Evolutionary conservation across 257 asterid species (phyloP), one percentile per base, ranked within the genome.

Genomic region (Salvia splendens): DNA sequence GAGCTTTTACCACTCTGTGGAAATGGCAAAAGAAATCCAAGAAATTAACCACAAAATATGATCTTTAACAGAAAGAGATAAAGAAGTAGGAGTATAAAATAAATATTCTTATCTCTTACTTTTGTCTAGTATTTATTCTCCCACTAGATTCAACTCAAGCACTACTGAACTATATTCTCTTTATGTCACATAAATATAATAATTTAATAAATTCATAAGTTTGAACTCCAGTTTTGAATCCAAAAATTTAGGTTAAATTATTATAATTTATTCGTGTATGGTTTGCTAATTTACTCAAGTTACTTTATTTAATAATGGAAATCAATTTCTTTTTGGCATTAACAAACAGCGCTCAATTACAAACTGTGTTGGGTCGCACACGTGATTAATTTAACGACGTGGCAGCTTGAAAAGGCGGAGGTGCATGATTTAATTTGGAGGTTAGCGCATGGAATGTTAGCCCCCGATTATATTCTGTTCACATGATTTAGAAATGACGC

Each of bases 361-460:
- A 45, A 7, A 56, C 8, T 45, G 38, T 32, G 63, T 43, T 32
- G 35, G 72, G 79, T 47, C 66, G 73, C 79, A 50, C 51, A 33
- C 56, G 17, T 12, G 14, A 32, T 32, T 12, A 16, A 54, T 53
- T 8, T 14, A 2, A 24, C 33, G 15, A 77, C 80, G 80, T 80
- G 80, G 79, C 84, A 76, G 70, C 65, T 4, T 38, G 33, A 24
- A 47, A 50, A 56, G 53, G 69, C 56, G 66, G 6, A n/a, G 77
- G 73, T 73, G 79, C 80, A 80, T 54, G 73, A 77, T 71, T 70
- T 14, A 28, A 12, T 57, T 71, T 77, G 85, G 76, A 77, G 76
- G 56, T 49, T 61, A 71, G 71, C 65, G 80, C 71, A 73, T 35
- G 3, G 42, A 42, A 28, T 69, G 43, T 5, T 20, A 68, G 17